Percentiles rank a stretch among this genome's conserved stretches.
Conservation (phyloP, 805 yeast genomes). For the Metschnikowia kofuensis region DNA sequence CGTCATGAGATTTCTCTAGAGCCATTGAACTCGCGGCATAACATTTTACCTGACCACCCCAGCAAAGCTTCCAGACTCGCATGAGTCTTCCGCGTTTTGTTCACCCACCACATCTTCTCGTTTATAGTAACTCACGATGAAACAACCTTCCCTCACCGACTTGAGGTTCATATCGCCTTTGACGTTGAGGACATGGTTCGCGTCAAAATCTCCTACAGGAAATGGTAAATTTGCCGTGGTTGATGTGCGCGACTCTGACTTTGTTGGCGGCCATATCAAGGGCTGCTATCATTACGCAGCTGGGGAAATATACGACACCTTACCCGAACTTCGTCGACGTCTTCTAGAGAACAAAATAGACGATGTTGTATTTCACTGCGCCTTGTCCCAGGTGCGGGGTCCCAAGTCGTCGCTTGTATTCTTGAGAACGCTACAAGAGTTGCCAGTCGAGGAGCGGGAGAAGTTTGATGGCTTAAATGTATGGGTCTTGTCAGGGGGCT, state of each 20-base stretch:
- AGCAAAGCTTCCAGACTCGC: too few relatives aligned
- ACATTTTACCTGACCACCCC: too few relatives aligned
- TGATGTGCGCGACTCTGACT: conserved; percentile 85
- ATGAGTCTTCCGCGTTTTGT: too few relatives aligned
- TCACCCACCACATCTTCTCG: too few relatives aligned
- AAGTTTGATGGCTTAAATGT: conserved; percentile 44
- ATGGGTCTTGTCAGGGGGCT: conserved; percentile 81
- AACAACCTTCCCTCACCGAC: conserved; percentile 27
- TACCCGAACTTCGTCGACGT: conserved; percentile 37
- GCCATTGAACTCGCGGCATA: too few relatives aligned
- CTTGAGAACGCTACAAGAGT: conserved; percentile 41
- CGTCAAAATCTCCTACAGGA: conserved; percentile 35
- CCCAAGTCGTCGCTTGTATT: conserved; percentile 78
- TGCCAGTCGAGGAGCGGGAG: conserved; percentile 21
- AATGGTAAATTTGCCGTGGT: conserved; percentile 51
- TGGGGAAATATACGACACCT: conserved; percentile 35
- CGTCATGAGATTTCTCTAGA: too few relatives aligned
- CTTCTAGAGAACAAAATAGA: conserved; percentile 31
- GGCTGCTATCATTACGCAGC: conserved; percentile 58
- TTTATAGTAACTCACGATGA: conserved; percentile 3
- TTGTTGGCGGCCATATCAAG: conserved; percentile 70
- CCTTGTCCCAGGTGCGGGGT: conserved; percentile 86
- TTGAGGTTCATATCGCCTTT: conserved; percentile 47
- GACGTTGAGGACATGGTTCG: conserved; percentile 47
- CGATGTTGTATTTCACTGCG: conserved; percentile 85